Evolutionary conservation across 2,329 filamentous ascomycete genomes (phyloP).

Genomic region (Canariomyces notabilis): DNA sequence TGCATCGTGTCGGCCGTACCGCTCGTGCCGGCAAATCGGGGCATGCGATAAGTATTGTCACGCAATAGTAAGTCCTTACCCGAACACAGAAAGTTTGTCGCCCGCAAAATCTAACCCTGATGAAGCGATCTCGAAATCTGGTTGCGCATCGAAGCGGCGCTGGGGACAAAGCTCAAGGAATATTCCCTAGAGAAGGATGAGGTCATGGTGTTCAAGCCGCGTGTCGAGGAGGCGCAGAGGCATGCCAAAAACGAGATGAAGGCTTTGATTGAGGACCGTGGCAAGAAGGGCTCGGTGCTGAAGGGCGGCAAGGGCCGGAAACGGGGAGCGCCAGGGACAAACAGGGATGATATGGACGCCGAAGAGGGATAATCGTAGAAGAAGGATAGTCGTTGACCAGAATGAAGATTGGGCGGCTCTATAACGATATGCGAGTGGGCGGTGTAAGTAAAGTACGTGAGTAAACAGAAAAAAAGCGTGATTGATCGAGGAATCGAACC

Average conservation of each 20-base stretch:
- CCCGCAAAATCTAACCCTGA: conserved; percentile 4
- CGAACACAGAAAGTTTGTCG: background rate
- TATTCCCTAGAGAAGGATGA: conserved; percentile 72
- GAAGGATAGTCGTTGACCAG: too few species aligned
- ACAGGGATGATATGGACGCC: conserved; percentile 63
- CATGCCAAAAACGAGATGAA: conserved; percentile 79
- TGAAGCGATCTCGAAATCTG: conserved; percentile 47
- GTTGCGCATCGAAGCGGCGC: conserved; percentile 74
- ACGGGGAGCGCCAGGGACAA: conserved; percentile 36
- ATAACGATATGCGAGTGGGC: too few species aligned
- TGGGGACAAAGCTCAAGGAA: conserved; percentile 53
- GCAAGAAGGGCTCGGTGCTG: conserved; percentile 46
- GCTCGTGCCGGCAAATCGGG: conserved; percentile 82
- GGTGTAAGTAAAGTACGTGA: too few species aligned
- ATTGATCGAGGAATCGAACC: too few species aligned
- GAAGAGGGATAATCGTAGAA: conserved; percentile 57
- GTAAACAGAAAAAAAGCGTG: too few species aligned
- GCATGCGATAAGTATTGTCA: conserved; percentile 73
- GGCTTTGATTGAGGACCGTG: conserved; percentile 64
- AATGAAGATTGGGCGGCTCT: too few species aligned
- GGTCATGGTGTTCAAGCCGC: conserved; percentile 72
- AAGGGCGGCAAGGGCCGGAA: conserved; percentile 34
- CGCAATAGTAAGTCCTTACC: conserved; percentile 56
- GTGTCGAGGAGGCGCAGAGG: conserved; percentile 79
- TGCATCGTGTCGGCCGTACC: conserved; percentile 84